A percentile compares a stretch with the other conserved stretches of the same genome.
Evolutionary conservation across 495 filamentous ascomycete genomes (phyloP).

Genomic region (Neurospora sp.): DNA sequence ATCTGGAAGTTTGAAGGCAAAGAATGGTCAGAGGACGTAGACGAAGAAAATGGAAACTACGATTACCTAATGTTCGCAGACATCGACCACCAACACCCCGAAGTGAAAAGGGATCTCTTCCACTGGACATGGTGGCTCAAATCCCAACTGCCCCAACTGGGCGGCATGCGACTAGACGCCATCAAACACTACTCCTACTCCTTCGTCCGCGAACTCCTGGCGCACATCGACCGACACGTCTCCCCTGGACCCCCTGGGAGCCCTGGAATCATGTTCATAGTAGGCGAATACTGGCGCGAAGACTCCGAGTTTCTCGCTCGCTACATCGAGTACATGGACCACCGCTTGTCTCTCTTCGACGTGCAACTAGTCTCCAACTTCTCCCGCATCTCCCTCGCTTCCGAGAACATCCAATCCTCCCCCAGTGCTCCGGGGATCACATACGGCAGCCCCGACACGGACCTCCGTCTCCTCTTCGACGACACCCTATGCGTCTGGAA

Average conservation of each 20-base stretch:
- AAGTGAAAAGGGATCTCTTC: constrained; percentile 53
- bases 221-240: constrained; percentile 33
- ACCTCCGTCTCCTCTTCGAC: constrained; percentile 49
- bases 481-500: constrained; percentile 45
- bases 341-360: constrained; percentile 56
- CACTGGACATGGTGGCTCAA: constrained; percentile 60
- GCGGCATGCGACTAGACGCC: constrained; percentile 64
- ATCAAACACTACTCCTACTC: constrained; percentile 61
- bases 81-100: constrained; percentile 56
- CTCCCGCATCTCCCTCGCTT: constrained; percentile 38
- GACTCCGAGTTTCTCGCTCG: constrained; percentile 41
- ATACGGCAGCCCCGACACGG: background rate
- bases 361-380: constrained; percentile 59
- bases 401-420: constrained; percentile 19
- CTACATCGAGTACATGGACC: constrained; percentile 50
- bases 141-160: constrained; percentile 40
- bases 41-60: constrained; percentile 60
- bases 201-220: constrained; percentile 46
- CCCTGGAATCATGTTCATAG: constrained; percentile 42
- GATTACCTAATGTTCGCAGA: constrained; percentile 61
- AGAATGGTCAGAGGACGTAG: constrained; percentile 51
- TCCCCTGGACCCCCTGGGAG: constrained; percentile 14
- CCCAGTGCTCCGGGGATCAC: constrained; percentile 7
- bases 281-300: constrained; percentile 67
- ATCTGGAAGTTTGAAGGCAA: constrained; percentile 61